These are phyloP conservation scores for Fraxinus sp. DNA, from an alignment of 305 asterid species.

Conservation along the genomic window DNA sequence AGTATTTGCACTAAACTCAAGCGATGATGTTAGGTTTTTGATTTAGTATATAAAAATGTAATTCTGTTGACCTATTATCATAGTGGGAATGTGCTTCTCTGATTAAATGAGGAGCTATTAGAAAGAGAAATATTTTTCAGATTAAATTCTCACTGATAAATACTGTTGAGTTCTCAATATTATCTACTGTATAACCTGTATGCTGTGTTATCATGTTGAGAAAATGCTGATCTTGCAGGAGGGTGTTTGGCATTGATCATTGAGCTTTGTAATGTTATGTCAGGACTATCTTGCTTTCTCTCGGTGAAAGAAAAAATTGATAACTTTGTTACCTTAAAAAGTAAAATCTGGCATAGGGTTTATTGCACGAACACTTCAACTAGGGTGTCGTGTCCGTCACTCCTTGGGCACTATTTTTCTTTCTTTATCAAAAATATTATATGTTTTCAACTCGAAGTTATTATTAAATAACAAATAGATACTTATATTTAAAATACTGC, in stretches of 20 bases:
- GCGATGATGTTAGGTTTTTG: not conserved
- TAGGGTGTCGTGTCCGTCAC: too few species aligned
- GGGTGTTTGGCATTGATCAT: not conserved
- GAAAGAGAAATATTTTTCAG: not conserved
- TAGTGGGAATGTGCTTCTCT: not conserved
- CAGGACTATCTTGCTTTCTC: not conserved
- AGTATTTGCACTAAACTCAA: not conserved
- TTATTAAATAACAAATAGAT: too few species aligned
- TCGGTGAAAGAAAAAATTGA: constrained; percentile 2
- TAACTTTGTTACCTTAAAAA: not conserved
- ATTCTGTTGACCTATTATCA: not conserved
- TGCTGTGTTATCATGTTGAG: not conserved
- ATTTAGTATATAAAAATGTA: not conserved
- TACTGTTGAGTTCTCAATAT: not conserved
- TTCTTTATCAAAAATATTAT: too few species aligned
- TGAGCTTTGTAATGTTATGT: not conserved
- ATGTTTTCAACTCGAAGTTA: too few species aligned
- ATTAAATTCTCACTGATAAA: not conserved
- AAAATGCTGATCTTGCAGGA: not conserved
- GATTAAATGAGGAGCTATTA: not conserved
- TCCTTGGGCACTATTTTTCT: too few species aligned
- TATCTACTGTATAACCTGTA: not conserved
- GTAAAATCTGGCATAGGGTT: not conserved
- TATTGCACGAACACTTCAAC: too few species aligned
- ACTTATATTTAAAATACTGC: too few species aligned